Percentiles rank a stretch among this genome's conserved stretches.
Conservation (phyloP, 495 filamentous ascomycete species). For the Neurospora tetraspora region DNA sequence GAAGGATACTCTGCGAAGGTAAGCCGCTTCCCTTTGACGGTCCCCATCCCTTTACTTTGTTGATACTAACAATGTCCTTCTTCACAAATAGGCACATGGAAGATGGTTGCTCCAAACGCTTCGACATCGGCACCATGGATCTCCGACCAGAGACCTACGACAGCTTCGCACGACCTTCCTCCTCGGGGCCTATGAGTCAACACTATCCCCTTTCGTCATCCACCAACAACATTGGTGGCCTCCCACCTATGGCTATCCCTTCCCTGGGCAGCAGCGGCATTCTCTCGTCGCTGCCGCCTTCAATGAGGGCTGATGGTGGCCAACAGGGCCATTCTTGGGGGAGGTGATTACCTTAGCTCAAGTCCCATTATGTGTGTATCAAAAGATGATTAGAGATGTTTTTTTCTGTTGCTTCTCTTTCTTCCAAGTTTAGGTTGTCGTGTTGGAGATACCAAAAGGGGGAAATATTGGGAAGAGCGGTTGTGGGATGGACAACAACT, state of each 20-base stretch:
- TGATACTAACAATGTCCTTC: slow-evolving; percentile 4
- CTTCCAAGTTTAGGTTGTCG: background rate
- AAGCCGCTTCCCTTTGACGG: slow-evolving; percentile 10
- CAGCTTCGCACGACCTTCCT: slow-evolving; percentile 9
- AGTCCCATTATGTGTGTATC: background rate
- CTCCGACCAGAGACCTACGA: slow-evolving; percentile 34
- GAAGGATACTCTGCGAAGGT: slow-evolving; percentile 78
- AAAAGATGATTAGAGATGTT: background rate
- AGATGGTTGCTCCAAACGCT: slow-evolving; percentile 67
- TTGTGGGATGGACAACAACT: background rate
- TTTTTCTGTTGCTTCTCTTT: background rate
- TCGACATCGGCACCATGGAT: slow-evolving; percentile 45
- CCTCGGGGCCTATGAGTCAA: slow-evolving; percentile 16
- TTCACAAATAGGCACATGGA: slow-evolving; percentile 57
- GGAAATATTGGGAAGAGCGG: background rate
- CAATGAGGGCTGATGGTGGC: slow-evolving; percentile 17
- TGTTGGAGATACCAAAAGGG: background rate
- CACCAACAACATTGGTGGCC: slow-evolving; percentile 8
- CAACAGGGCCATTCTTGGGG: background rate
- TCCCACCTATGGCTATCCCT: slow-evolving; percentile 35
- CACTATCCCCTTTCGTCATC: slow-evolving; percentile 3
- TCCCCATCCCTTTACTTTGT: background rate
- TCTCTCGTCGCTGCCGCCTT: slow-evolving; percentile 27
- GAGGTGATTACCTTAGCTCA: background rate
- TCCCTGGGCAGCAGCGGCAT: slow-evolving; percentile 25